These are phyloP conservation scores for Aureobasidium melanogenum DNA, from an alignment of 2,329 filamentous ascomycete species.

Conservation along the genomic window DNA sequence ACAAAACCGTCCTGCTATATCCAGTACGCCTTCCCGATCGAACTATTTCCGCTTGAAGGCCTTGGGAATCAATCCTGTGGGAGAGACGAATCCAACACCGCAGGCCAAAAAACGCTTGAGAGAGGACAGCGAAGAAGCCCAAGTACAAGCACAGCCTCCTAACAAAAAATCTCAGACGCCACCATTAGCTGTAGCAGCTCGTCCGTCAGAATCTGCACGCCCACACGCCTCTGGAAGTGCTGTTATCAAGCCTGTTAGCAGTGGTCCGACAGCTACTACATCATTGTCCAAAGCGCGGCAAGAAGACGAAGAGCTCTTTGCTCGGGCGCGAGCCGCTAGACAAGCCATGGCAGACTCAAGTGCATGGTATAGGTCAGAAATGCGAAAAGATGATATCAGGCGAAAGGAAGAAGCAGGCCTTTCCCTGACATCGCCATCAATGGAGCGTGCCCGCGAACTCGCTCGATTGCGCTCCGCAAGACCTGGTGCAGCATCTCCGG, in stretches of 20 bases:
- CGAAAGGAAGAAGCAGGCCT: constrained; percentile 10
- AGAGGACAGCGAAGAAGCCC: constrained; percentile 14
- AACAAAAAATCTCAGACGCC: not conserved
- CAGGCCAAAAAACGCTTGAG: constrained; percentile 15
- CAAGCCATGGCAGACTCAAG: constrained; percentile 20
- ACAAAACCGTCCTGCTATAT: not conserved
- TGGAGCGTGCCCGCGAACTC: constrained; percentile 23
- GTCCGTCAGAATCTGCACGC: not conserved
- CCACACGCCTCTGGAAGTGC: not conserved
- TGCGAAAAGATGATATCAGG: constrained; percentile 14
- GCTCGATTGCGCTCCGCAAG: constrained; percentile 22
- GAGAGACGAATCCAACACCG: constrained; percentile 24
- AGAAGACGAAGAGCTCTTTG: constrained; percentile 27
- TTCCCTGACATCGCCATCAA: constrained; percentile 23
- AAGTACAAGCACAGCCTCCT: not conserved
- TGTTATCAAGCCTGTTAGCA: not conserved
- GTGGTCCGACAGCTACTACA: not conserved
- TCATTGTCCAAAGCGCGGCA: constrained; percentile 16
- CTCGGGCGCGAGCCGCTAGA: constrained; percentile 23
- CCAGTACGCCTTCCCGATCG: constrained; percentile 17
- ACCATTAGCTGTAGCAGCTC: not conserved
- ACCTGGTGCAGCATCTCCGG: constrained; percentile 10
- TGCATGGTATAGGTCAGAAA: constrained; percentile 7
- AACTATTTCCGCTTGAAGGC: constrained; percentile 45
- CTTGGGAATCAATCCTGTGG: constrained; percentile 35